Evolutionary conservation across 176 grass and related monocot species (phyloP), one percentile per base, ranked within the genome.

Genomic region (Hsuehochloa calcarea): DNA sequence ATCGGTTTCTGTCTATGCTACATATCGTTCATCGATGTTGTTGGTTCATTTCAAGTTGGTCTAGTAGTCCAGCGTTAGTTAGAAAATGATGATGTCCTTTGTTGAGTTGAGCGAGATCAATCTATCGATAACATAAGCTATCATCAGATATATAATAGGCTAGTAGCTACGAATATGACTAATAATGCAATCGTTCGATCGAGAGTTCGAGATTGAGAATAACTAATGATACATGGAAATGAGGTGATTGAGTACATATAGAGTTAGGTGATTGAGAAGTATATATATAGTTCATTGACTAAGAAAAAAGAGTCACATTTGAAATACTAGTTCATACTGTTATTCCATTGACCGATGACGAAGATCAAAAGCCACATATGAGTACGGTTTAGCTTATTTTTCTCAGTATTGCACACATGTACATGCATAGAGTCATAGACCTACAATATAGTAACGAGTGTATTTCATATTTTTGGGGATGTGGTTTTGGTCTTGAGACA

Each of bases 211-310:
- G n/a, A n/a, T n/a, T n/a, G n/a, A n/a, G n/a, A n/a, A n/a, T n/a
- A n/a, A n/a, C n/a, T n/a, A n/a, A n/a, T n/a, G n/a, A 84, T 80
- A n/a, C 11, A 84, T 80, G 37, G 39, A 77, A 68, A 27, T 82
- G 75, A 66, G 26, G 2, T 47, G 27, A 56, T 22, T 49, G 25
- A 23, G 60, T 40, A n/a, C n/a, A 44, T 62, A 29, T 45, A 65
- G 8, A 68, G 3, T 58, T 64, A 34, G 16, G 58, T 78, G 2
- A 41, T 13, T 58, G 61, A 38, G 6, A 73, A 74, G 20, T 55
- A 65, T 34, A 22, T 55, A 65, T 34, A 22, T 38, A 25, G 1
- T 47, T 78, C 46, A 51, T 37, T 70, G 26, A 19, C 37, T 46
- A 72, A 6, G 23, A 68, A 80, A 70, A 27, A 29, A 2, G 0